Conservation (phyloP, 805 yeast genomes). For the Kregervanrija fluxuum region DNA sequence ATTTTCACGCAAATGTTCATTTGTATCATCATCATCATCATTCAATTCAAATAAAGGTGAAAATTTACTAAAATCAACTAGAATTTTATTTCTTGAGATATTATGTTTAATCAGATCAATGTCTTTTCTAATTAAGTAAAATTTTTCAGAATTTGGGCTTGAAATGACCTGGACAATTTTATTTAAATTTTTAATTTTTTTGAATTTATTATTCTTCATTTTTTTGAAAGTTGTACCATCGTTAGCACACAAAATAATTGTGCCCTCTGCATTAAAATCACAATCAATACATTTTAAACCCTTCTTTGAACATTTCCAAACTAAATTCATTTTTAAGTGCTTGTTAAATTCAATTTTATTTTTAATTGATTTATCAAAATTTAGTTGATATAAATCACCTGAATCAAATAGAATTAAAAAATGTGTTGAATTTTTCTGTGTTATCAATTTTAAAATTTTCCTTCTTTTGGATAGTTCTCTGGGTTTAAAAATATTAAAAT, state of each 20-base stretch:
- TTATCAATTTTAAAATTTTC: constrained; percentile 26
- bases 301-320: constrained; percentile 59
- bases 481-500: constrained; percentile 50
- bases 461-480: constrained; percentile 36
- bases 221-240: constrained; percentile 61
- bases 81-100: constrained; percentile 38
- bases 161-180: constrained; percentile 15
- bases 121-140: constrained; percentile 62
- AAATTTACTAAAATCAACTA: constrained; percentile 45
- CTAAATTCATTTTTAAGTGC: constrained; percentile 35
- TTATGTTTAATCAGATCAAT: constrained; percentile 50
- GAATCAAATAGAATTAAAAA: constrained; percentile 47
- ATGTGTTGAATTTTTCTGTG: constrained; percentile 33
- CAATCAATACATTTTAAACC: constrained; percentile 59
- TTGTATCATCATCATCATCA: constrained; percentile 5
- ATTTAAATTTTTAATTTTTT: constrained; percentile 36
- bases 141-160: constrained; percentile 56
- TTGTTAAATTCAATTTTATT: constrained; percentile 33
- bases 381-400: constrained; percentile 49
- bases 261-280: constrained; percentile 62
- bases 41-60: constrained; percentile 37
- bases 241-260: constrained; percentile 56
- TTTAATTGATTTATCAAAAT: constrained; percentile 16
- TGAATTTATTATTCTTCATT: constrained; percentile 16
- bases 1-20: background rate